phyloP scores from a whole-genome alignment of 495 filamentous ascomycete genomes.

The Penicillium antarcticum region DNA sequence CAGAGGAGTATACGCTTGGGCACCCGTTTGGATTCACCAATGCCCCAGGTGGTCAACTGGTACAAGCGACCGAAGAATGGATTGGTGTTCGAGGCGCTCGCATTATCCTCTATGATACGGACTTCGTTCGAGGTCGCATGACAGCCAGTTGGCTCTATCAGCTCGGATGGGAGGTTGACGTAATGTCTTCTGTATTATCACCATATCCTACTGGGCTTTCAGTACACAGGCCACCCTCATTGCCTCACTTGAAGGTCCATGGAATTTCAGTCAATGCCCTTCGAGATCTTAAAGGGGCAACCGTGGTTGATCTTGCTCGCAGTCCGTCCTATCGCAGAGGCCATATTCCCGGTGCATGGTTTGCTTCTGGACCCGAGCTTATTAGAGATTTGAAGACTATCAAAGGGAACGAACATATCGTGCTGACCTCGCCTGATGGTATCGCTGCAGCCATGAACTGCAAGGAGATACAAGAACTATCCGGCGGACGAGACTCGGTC shows the following conservation, averaged over 20 bases:
- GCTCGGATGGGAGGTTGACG: conserved; percentile 26
- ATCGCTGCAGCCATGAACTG: conserved; percentile 38
- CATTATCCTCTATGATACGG: conserved; percentile 25
- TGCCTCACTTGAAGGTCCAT: not conserved
- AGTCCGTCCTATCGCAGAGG: conserved; percentile 23
- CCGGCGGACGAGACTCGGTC: conserved; percentile 3
- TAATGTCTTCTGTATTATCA: conserved; percentile 2
- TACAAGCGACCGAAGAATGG: conserved; percentile 28
- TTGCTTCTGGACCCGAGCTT: conserved; percentile 24
- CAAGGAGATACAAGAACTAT: not conserved
- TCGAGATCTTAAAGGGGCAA: conserved; percentile 2
- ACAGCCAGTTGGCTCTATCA: conserved; percentile 25
- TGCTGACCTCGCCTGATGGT: conserved; percentile 31
- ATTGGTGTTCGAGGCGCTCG: conserved; percentile 22
- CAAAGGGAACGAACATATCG: conserved; percentile 9
- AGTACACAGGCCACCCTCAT: not conserved
- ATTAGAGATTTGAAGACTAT: conserved; percentile 11
- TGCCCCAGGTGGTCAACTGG: conserved; percentile 27
- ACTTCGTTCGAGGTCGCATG: conserved; percentile 23
- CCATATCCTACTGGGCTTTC: conserved; percentile 1
- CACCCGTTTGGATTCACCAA: conserved; percentile 20
- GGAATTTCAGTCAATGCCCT: conserved; percentile 10
- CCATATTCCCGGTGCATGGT: conserved; percentile 25
- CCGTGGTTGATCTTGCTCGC: conserved; percentile 23
- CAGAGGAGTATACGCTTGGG: conserved; percentile 16